Percentiles rank a stretch among this genome's conserved stretches.
phyloP scores from a whole-genome alignment of 1,139 yeast species.

The Diutina rugosa region DNA sequence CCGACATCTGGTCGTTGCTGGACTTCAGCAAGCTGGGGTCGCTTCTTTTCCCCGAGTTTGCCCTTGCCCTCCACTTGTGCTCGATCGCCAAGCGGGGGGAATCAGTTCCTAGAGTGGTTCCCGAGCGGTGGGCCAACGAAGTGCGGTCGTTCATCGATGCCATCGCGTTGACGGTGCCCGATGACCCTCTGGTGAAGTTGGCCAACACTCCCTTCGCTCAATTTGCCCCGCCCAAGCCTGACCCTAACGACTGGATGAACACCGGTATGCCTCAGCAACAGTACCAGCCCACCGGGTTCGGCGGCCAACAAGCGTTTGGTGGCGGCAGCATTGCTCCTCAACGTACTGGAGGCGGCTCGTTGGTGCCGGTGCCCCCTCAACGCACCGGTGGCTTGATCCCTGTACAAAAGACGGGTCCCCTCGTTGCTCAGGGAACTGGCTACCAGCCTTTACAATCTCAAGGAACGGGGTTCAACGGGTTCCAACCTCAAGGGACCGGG shows the following conservation, averaged over 20 bases:
- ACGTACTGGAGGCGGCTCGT: slow-evolving; percentile 28
- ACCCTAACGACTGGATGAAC: slow-evolving; percentile 17
- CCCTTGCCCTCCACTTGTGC: slow-evolving; percentile 82
- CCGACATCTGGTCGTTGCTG: slow-evolving; percentile 82
- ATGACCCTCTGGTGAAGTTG: slow-evolving; percentile 30
- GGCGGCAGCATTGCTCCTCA: slow-evolving; percentile 11
- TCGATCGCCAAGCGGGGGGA: slow-evolving; percentile 69
- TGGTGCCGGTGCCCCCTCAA: slow-evolving; percentile 34
- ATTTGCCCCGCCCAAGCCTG: slow-evolving; percentile 9
- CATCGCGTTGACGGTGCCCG: slow-evolving; percentile 70
- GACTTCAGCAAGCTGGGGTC: slow-evolving; percentile 83
- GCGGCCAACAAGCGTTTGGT: slow-evolving; percentile 5
- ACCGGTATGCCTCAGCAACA: slow-evolving; percentile 4
- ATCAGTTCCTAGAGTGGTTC: slow-evolving; percentile 59
- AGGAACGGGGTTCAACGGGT: slow-evolving; percentile 5
- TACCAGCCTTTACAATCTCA: slow-evolving; percentile 8
- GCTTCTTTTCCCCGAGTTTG: slow-evolving; percentile 87
- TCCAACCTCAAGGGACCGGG: slow-evolving; percentile 10
- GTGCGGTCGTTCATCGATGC: slow-evolving; percentile 82
- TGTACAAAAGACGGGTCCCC: slow-evolving; percentile 7
- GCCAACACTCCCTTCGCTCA: slow-evolving; percentile 36
- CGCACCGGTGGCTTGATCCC: slow-evolving; percentile 1
- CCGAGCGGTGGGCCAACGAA: slow-evolving; percentile 65
- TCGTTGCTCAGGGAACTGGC: slow-evolving; percentile 13
- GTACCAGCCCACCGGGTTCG: slow-evolving; percentile 19